Conservation (phyloP, 2,329 filamentous ascomycete genomes). For the Lizonia empirigonia region DNA sequence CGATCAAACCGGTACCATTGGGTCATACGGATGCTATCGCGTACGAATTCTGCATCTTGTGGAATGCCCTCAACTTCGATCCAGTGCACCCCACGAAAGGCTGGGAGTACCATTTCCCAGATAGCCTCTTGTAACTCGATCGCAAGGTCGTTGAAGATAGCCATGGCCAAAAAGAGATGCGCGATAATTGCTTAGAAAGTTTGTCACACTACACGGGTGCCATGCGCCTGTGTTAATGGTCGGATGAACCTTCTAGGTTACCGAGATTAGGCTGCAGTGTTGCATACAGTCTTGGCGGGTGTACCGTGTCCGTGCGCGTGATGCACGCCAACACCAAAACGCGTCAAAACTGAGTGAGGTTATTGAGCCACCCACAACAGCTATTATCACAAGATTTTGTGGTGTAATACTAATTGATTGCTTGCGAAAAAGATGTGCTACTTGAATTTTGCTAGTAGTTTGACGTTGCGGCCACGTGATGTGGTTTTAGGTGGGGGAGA, state of each 20-base stretch:
- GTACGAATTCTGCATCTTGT: slow-evolving; percentile 4
- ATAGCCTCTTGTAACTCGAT: slow-evolving; percentile 8
- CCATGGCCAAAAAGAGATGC: slow-evolving; percentile 1
- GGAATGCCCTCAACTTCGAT: slow-evolving; percentile 4
- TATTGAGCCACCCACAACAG: no score
- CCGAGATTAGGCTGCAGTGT: not conserved
- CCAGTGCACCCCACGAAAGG: slow-evolving; percentile 7
- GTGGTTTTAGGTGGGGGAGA: no score
- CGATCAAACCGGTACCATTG: not conserved
- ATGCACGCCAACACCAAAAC: no score
- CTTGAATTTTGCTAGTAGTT: no score
- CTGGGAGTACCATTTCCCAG: slow-evolving; percentile 4
- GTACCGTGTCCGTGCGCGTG: no score
- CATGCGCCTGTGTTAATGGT: slow-evolving; percentile 1
- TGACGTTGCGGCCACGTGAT: no score
- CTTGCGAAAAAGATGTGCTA: no score
- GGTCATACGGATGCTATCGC: slow-evolving; percentile 6
- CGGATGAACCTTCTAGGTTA: not conserved
- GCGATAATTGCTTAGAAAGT: not conserved
- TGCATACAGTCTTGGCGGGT: no score
- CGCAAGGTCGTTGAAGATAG: slow-evolving; percentile 9
- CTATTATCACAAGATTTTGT: no score
- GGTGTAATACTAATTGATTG: no score
- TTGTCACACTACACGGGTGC: not conserved
- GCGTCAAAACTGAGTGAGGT: no score